Evolutionary conservation across 805 yeast genomes (phyloP).

Genomic region (Starmerella cellae): DNA sequence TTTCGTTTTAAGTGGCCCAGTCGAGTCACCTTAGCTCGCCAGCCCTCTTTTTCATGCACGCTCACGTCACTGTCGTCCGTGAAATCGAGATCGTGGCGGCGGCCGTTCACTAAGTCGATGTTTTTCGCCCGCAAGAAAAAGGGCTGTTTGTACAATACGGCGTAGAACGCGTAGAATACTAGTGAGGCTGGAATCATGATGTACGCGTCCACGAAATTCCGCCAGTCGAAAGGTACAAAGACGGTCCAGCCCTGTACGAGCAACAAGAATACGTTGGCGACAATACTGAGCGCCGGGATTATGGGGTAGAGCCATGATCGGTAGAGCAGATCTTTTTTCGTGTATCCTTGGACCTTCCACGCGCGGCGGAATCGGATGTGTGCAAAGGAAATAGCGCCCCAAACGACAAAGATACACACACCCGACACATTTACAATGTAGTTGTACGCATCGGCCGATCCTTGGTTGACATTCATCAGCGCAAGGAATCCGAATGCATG

Average conservation of each 20-base stretch:
- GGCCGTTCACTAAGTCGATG: constrained; percentile 31
- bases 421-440: constrained; percentile 54
- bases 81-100: constrained; percentile 17
- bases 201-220: constrained; percentile 46
- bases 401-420: constrained; percentile 53
- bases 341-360: constrained; percentile 32
- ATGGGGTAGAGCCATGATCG: constrained; percentile 40
- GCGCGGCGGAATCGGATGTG: constrained; percentile 46
- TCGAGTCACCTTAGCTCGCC: too few relatives aligned
- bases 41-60: too few relatives aligned
- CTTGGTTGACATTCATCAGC: constrained; percentile 43
- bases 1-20: too few relatives aligned
- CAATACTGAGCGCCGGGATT: constrained; percentile 38
- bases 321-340: constrained; percentile 38
- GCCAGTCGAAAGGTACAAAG: constrained; percentile 46
- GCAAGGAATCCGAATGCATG: constrained; percentile 40
- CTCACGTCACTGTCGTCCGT: neutral
- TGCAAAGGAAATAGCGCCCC: constrained; percentile 46
- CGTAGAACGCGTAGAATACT: constrained; percentile 31
- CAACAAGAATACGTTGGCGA: constrained; percentile 40
- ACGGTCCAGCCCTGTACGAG: constrained; percentile 56
- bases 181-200: constrained; percentile 47
- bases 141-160: constrained; percentile 29
- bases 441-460: constrained; percentile 46
- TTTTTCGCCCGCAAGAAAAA: constrained; percentile 30